phyloP scores from a whole-genome alignment of 2,329 filamentous ascomycete species.

The Ascochyta lentis region DNA sequence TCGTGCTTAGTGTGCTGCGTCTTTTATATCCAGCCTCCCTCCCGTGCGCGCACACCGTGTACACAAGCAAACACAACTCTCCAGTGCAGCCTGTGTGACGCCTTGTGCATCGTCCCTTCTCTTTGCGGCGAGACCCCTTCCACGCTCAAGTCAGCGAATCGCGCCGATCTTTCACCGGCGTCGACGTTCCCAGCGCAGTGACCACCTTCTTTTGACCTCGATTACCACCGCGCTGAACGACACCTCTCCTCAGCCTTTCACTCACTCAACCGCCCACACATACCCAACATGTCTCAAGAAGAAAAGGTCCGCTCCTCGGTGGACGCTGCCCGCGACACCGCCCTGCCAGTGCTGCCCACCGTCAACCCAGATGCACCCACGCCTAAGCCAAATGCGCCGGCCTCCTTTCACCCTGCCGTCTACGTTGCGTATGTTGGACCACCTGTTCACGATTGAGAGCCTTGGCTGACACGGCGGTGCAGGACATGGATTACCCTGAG shows the following conservation, averaged over 20 bases:
- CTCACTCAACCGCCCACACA: constrained; percentile 25
- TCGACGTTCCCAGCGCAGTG: constrained; percentile 24
- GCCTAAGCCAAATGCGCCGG: constrained; percentile 63
- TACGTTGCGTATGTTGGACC: constrained; percentile 71
- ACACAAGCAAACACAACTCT: constrained; percentile 29
- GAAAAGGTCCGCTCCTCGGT: constrained; percentile 85
- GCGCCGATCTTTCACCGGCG: constrained; percentile 25
- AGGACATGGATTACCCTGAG: constrained; percentile 93
- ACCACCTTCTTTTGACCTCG: constrained; percentile 28
- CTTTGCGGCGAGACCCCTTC: constrained; percentile 23
- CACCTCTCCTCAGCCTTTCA: constrained; percentile 28
- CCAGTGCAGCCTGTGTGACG: constrained; percentile 35
- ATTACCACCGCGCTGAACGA: constrained; percentile 19
- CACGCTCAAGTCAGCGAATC: constrained; percentile 29
- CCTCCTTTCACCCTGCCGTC: constrained; percentile 77
- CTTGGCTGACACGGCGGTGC: constrained; percentile 31
- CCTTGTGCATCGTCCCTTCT: constrained; percentile 24
- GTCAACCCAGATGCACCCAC: constrained; percentile 80
- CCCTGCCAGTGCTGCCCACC: constrained; percentile 73
- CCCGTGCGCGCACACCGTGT: constrained; percentile 25
- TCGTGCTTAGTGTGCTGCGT: constrained; percentile 13
- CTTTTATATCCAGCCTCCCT: constrained; percentile 33
- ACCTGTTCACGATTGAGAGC: constrained; percentile 49
- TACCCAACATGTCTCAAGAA: constrained; percentile 62
- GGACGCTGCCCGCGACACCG: constrained; percentile 70